phyloP scores from a whole-genome alignment of 2,329 filamentous ascomycete genomes.

The Acrocalymma vagum region DNA sequence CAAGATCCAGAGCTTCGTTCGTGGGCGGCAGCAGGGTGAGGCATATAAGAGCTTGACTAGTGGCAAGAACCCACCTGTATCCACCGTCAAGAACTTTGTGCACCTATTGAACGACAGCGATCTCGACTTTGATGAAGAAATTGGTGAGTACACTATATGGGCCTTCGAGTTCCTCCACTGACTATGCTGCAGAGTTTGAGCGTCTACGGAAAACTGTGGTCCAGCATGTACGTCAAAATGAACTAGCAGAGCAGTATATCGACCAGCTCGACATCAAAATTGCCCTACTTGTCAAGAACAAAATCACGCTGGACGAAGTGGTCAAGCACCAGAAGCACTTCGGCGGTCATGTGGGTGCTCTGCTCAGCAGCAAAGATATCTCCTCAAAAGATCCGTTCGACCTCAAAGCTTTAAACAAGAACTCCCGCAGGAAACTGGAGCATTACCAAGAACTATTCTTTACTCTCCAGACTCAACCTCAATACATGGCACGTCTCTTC shows the following conservation, averaged over 20 bases:
- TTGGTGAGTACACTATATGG: slow-evolving; percentile 61
- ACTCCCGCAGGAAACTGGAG: slow-evolving; percentile 92
- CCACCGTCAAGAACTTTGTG: slow-evolving; percentile 97
- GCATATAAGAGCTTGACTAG: slow-evolving; percentile 97
- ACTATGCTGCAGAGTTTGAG: slow-evolving; percentile 75
- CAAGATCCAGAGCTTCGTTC: slow-evolving; percentile 97
- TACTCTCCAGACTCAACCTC: slow-evolving; percentile 92
- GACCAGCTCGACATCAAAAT: slow-evolving; percentile 99
- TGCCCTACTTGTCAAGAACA: slow-evolving; percentile 97
- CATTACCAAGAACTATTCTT: slow-evolving; percentile 99
- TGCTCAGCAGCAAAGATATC: slow-evolving; percentile 89
- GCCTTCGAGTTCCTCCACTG: slow-evolving; percentile 16
- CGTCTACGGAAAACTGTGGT: slow-evolving; percentile 94
- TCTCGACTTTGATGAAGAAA: slow-evolving; percentile 98
- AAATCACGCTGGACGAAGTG: slow-evolving; percentile 97
- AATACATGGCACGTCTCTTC: slow-evolving; percentile 91
- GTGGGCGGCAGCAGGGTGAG: slow-evolving; percentile 94
- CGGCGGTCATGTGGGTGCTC: slow-evolving; percentile 83
- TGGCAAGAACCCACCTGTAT: slow-evolving; percentile 95
- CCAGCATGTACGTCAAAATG: slow-evolving; percentile 95
- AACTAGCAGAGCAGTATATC: slow-evolving; percentile 96
- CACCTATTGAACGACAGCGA: slow-evolving; percentile 97
- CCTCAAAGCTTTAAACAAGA: slow-evolving; percentile 96
- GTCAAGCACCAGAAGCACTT: slow-evolving; percentile 97
- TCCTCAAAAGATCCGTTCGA: slow-evolving; percentile 92